Evolutionary conservation across 306 rosid species (phyloP), one percentile per base, ranked within the genome.

Genomic region (Fagus crenata): DNA sequence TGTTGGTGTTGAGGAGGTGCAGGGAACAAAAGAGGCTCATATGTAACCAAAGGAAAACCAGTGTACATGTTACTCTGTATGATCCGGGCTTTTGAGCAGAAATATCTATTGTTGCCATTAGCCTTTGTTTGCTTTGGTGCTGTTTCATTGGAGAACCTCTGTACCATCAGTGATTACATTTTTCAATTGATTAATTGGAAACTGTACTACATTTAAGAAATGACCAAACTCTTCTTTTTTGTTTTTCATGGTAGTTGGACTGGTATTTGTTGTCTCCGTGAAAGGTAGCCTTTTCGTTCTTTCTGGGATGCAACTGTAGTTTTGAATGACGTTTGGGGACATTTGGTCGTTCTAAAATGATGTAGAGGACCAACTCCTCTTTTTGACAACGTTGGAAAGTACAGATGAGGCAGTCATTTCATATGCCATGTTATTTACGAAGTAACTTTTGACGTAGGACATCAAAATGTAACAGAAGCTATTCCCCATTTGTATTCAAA

Each of bases 1-100:
- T 9, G 59, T 35, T 4, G 43, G 53, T 75, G 54, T 2, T 49
- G 32, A 37, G 51, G 7, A 49, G 63, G n/a, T 28, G 33, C 49
- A 4, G 39, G 71, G 82, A 58, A 69, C 31, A 58, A 75, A 53
- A 53, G 49, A 7, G 61, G 55, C 53, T 5, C 39, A 33, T 76
- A 55, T 7, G 11, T 36, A n/a, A 7, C 56, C 41, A 2, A 64
- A n/a, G 64, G 60, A 72, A 79, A 35, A 39, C 49, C 43, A 61
- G 53, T 43, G 60, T 73, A 64, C 46, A 58, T 58, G 70, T 51
- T 55, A 33, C 54, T 14, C 28, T 35, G 55, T 59, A 40, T 22
- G 70, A 54, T 41, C 67, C 49, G 65, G 68, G 56, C 53, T n/a
- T 32, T 3, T 17, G 69, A 42, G 35, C 56, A 46, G 28, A 33